Evolutionary conservation across 805 yeast genomes (phyloP).

Genomic region (Scheffersomyces amazonensis): DNA sequence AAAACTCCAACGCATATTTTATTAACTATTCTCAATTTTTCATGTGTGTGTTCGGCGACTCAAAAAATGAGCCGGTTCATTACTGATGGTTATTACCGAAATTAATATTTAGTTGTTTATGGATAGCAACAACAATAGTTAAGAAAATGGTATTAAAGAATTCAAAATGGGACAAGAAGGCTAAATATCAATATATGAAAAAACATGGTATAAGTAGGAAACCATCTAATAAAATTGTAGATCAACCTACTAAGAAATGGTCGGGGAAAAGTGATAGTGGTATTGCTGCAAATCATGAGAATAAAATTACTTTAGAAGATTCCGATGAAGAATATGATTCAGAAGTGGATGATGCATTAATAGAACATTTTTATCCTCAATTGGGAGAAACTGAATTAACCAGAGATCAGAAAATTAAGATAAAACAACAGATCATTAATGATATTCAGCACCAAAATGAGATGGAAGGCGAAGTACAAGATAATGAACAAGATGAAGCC

Average conservation of each 20-base stretch:
- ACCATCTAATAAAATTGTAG: conserved; percentile 8
- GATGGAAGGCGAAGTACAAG: conserved; percentile 10
- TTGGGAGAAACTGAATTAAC: conserved; percentile 31
- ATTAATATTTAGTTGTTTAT: too few species aligned
- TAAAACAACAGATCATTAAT: conserved; percentile 32
- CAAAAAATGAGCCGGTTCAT: too few species aligned
- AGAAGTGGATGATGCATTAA: conserved; percentile 37
- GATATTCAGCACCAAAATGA: conserved; percentile 17
- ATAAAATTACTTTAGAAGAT: conserved; percentile 21
- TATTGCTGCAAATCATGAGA: neutral
- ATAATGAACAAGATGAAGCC: conserved; percentile 7
- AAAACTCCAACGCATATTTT: too few species aligned
- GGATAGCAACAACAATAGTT: too few species aligned
- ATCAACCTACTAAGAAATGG: conserved; percentile 30
- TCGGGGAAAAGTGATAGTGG: conserved; percentile 22
- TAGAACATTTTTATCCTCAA: conserved; percentile 39
- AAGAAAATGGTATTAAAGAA: conserved; percentile 41
- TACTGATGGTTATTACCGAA: too few species aligned
- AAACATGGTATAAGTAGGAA: conserved; percentile 34
- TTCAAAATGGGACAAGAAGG: conserved; percentile 43
- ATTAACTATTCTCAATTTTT: too few species aligned
- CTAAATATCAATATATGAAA: conserved; percentile 34
- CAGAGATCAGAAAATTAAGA: conserved; percentile 31
- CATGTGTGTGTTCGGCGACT: too few species aligned
- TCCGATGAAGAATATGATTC: conserved; percentile 39